These are phyloP conservation scores for Dactylonectria estremocensis DNA, from an alignment of 2,329 filamentous ascomycete genomes.

Conservation along the genomic window DNA sequence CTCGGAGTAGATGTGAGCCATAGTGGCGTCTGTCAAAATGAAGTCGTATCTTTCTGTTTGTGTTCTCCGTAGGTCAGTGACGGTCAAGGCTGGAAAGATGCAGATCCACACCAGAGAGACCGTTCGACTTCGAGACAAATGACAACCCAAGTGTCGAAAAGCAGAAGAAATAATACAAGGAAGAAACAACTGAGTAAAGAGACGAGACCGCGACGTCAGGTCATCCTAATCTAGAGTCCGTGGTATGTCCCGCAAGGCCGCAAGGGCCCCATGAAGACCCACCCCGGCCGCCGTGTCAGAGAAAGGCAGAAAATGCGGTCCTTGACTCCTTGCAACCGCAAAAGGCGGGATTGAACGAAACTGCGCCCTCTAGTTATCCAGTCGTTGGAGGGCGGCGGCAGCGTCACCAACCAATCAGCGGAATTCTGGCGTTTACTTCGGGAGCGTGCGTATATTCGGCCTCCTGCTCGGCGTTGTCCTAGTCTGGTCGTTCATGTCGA, in stretches of 20 bases:
- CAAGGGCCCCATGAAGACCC: constrained; percentile 20
- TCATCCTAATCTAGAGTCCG: constrained; percentile 28
- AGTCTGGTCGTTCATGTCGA: constrained; percentile 32
- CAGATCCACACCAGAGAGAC: not conserved
- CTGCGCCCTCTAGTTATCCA: constrained; percentile 30
- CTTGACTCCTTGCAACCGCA: not conserved
- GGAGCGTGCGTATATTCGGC: constrained; percentile 30
- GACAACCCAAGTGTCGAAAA: constrained; percentile 2
- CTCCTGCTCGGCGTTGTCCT: constrained; percentile 20
- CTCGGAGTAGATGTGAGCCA: constrained; percentile 48
- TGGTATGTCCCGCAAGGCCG: constrained; percentile 28
- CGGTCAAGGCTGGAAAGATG: not conserved
- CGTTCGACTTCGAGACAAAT: constrained; percentile 5
- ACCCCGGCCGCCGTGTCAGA: constrained; percentile 21
- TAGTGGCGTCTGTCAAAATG: constrained; percentile 22
- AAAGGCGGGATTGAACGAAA: constrained; percentile 30
- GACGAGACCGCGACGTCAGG: constrained; percentile 31
- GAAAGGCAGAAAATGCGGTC: constrained; percentile 9
- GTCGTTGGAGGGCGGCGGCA: constrained; percentile 19
- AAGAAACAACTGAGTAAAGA: constrained; percentile 31
- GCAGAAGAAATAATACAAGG: constrained; percentile 22
- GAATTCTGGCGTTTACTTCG: constrained; percentile 49
- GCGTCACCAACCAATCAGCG: constrained; percentile 39
- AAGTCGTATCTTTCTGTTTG: constrained; percentile 1
- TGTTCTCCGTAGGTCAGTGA: constrained; percentile 4